A percentile compares a stretch with the other conserved stretches of the same genome.
phyloP scores from a whole-genome alignment of 345 rosid genomes.

The Arabidopsis suecica region DNA sequence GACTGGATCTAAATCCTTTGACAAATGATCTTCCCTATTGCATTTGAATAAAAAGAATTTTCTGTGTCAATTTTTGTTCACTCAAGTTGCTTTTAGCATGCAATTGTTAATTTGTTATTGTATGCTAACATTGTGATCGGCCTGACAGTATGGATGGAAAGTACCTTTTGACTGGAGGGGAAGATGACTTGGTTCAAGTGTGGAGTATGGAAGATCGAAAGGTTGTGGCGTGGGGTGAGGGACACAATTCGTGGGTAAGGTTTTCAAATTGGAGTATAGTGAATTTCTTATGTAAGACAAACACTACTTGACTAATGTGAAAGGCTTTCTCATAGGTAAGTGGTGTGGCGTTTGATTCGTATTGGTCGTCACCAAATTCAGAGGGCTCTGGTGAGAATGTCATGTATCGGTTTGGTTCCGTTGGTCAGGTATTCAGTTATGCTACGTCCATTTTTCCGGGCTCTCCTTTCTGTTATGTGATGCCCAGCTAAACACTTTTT shows the following conservation, averaged over 20 bases:
- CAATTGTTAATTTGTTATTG: background rate
- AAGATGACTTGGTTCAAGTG: conserved; percentile 98
- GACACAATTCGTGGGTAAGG: conserved; percentile 98
- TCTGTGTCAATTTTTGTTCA: background rate
- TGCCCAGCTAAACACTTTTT: conserved; percentile 10
- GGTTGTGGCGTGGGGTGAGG: conserved; percentile 99
- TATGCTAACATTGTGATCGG: conserved; percentile 5
- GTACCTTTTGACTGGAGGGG: conserved; percentile 96
- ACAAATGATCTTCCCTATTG: conserved; percentile 52
- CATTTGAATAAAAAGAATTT: background rate
- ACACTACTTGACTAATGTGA: conserved; percentile 36
- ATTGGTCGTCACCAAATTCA: conserved; percentile 90
- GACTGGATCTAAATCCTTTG: conserved; percentile 25
- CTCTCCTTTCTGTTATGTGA: background rate
- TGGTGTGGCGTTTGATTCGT: conserved; percentile 98
- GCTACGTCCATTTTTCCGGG: background rate
- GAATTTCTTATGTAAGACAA: conserved; percentile 10
- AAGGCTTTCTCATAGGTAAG: conserved; percentile 77
- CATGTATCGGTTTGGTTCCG: conserved; percentile 98
- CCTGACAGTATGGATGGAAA: conserved; percentile 92
- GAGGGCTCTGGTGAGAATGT: conserved; percentile 80
- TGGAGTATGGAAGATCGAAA: conserved; percentile 99
- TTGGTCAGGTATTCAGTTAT: conserved; percentile 81
- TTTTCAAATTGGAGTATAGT: conserved; percentile 1
- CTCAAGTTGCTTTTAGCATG: conserved; percentile 6